Evolutionary conservation across 2,329 filamentous ascomycete species (phyloP), one percentile per base, ranked within the genome.

Genomic region (Aureobasidium leucospermi): DNA sequence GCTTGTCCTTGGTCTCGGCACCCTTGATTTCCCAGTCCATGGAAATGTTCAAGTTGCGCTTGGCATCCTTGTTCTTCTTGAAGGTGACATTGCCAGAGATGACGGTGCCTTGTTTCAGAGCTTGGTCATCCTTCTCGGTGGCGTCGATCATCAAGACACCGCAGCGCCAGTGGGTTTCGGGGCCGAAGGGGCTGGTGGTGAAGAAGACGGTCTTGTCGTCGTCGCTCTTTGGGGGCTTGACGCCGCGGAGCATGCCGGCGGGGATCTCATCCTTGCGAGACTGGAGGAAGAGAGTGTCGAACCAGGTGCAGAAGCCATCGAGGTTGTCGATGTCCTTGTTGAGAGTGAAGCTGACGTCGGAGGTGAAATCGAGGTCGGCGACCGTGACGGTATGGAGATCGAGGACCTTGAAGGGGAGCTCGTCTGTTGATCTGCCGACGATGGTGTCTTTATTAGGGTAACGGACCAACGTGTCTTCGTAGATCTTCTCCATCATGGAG

Each of bases 241-340:
- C 38, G 36, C 60, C 60, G n/a, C 45, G 47, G 36, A 61, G 58
- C 49, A 61, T 47, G 15, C 48, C 43, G 83, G 53, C 84, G 82
- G n/a, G 77, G 77, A 62, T 80, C 73, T 32, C 79, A 74, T 8
- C 77, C 77, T 48, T 82, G 69, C 31, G 68, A 66, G 52, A 75
- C 71, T 85, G 84, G 64, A 88, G 83, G 74, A 96, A 96, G 78
- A 94, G 94, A 28, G 88, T 93, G 71, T 97, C 93, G 70, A 96
- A 96, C 90, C 92, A 96, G 65, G 96, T 82, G 13, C 90, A 80
- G 72, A 91, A 96, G 4, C 90, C 93, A 69, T 96, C 90, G n/a
- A 96, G 76, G 1, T 79, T 76, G 61, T 88, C 84, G 59, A 87
- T 77, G 62, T 87, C 82, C 46, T 80, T 75, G 1, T 78, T 80